Percentiles rank a stretch among this genome's conserved stretches.
Evolutionary conservation across 2,329 filamentous ascomycete genomes (phyloP).

Genomic region (Colletotrichum chlorophyti): DNA sequence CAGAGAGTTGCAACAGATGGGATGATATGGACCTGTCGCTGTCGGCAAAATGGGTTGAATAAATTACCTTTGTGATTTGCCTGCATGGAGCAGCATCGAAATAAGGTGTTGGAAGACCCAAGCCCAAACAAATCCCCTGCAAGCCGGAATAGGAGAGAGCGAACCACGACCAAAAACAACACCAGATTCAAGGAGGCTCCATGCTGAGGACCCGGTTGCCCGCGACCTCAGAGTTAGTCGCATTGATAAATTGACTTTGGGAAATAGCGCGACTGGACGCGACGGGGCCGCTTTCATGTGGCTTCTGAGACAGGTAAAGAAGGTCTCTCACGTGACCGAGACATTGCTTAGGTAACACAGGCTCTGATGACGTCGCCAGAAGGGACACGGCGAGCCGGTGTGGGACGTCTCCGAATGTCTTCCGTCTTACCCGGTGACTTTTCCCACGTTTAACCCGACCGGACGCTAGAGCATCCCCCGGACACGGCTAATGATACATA

Average conservation of each 20-base stretch:
- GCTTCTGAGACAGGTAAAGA: constrained; percentile 1
- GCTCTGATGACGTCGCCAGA: neutral
- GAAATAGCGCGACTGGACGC: constrained; percentile 20
- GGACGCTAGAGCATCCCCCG: too few species aligned
- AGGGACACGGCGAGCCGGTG: neutral
- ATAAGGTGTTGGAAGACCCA: too few species aligned
- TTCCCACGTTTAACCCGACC: constrained; percentile 2
- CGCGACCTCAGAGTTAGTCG: constrained; percentile 18
- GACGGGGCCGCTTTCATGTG: constrained; percentile 17
- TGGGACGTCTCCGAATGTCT: neutral
- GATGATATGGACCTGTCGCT: neutral
- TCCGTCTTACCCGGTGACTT: neutral
- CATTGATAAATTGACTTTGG: constrained; percentile 4
- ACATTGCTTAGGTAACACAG: neutral
- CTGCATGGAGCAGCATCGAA: too few species aligned
- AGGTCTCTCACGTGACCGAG: neutral
- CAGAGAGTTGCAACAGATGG: neutral
- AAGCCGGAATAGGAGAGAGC: neutral
- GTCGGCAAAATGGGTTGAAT: neutral
- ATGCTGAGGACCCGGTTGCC: constrained; percentile 14
- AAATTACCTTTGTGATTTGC: constrained; percentile 1
- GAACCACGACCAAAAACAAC: constrained; percentile 19
- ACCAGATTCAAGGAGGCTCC: constrained; percentile 22
- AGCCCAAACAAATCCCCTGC: neutral
- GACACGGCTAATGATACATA: too few species aligned